Evolutionary conservation across 2,329 filamentous ascomycete genomes (phyloP).

Genomic region (Phaeosphaeria sp.): DNA sequence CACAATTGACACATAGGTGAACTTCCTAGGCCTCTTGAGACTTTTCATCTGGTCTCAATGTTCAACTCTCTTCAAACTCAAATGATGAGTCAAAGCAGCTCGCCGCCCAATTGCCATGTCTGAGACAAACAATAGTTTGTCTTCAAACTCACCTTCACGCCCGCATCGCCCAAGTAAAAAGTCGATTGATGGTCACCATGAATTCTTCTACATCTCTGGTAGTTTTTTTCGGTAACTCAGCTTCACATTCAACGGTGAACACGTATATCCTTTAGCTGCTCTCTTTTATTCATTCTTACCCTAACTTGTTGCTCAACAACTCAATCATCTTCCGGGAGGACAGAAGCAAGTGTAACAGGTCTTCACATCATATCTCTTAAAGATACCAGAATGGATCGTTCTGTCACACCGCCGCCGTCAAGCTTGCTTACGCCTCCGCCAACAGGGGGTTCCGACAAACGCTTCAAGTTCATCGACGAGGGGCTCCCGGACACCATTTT

Average conservation of each 20-base stretch:
- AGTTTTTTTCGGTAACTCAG: neutral
- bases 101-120: neutral
- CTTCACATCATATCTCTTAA: slow-evolving; percentile 5
- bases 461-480: slow-evolving; percentile 7
- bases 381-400: slow-evolving; percentile 2
- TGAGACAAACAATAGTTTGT: neutral
- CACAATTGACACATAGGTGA: no score
- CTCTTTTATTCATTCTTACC: neutral
- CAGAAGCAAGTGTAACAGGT: no score
- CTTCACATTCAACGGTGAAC: neutral
- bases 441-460: slow-evolving; percentile 18
- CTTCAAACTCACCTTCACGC: neutral
- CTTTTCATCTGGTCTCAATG: no score
- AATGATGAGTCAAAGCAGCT: neutral
- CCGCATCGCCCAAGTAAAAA: neutral
- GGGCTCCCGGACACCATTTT: slow-evolving; percentile 1
- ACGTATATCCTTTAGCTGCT: neutral
- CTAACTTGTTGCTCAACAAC: neutral
- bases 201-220: neutral
- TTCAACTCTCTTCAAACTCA: neutral
- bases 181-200: neutral
- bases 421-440: slow-evolving; percentile 28
- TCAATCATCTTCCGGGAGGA: no score
- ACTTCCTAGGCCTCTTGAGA: no score
- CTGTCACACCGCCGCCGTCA: slow-evolving; percentile 14